Evolutionary conservation across 108 stramenopile species (phyloP).

Genomic region (Parmales sp.): DNA sequence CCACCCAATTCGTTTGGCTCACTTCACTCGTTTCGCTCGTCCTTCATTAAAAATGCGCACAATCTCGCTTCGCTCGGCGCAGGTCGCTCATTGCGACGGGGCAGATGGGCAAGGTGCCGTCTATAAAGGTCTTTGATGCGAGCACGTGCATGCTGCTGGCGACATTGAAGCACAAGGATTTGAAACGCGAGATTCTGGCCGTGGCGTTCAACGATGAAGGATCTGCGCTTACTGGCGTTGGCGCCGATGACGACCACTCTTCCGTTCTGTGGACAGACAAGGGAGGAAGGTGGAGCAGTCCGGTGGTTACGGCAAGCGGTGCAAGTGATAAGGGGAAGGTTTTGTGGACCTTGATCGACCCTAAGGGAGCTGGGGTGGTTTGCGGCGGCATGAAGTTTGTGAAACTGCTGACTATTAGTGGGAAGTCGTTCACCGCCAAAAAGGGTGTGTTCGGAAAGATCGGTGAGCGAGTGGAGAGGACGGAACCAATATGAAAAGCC

Average conservation of each 20-base stretch:
- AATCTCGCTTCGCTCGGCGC: too few species aligned
- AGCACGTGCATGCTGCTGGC: slow-evolving; percentile 10
- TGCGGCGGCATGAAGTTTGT: slow-evolving; percentile 4
- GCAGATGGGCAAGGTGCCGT: background rate
- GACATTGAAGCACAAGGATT: background rate
- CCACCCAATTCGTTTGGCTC: too few species aligned
- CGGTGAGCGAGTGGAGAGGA: too few species aligned
- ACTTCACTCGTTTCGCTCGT: too few species aligned
- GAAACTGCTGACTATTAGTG: background rate
- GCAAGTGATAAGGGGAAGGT: slow-evolving; percentile 1
- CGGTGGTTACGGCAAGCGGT: background rate
- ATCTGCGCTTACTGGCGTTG: background rate
- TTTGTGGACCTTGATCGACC: background rate
- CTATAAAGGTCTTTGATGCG: slow-evolving; percentile 19
- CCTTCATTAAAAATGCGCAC: too few species aligned
- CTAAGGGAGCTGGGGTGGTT: background rate
- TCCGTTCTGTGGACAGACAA: slow-evolving; percentile 14
- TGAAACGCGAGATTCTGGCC: slow-evolving; percentile 3
- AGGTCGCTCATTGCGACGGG: slow-evolving; percentile 15
- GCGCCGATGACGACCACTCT: slow-evolving; percentile 16
- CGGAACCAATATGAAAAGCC: too few species aligned
- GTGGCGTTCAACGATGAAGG: slow-evolving; percentile 15
- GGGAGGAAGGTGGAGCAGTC: slow-evolving; percentile 1
- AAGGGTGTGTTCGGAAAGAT: slow-evolving; percentile 9
- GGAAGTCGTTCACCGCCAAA: background rate